A percentile compares a stretch with the other conserved stretches of the same genome.
Conservation (phyloP, 352 stramenopile species). For the Globisporangium alternatum region DNA sequence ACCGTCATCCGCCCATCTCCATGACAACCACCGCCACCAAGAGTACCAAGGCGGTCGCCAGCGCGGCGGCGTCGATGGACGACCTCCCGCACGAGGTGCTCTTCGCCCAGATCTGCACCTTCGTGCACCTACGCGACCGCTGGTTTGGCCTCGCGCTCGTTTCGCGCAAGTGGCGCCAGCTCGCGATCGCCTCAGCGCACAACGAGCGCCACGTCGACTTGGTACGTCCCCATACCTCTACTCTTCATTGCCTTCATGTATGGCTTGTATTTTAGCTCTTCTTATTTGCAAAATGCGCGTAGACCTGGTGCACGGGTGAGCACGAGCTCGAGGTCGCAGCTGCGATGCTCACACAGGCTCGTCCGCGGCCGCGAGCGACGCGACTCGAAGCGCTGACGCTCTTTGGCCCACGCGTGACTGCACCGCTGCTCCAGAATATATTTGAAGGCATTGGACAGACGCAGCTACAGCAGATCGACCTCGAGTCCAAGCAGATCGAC, state of each 20-base stretch:
- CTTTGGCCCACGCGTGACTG: slow-evolving; percentile 57
- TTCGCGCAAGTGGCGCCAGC: slow-evolving; percentile 49
- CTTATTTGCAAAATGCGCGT: not conserved
- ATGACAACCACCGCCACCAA: not conserved
- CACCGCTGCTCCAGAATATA: slow-evolving; percentile 37
- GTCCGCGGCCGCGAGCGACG: slow-evolving; percentile 17
- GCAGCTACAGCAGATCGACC: slow-evolving; percentile 42
- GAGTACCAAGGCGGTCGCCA: slow-evolving; percentile 1
- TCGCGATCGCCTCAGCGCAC: slow-evolving; percentile 60
- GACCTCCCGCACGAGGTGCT: slow-evolving; percentile 41
- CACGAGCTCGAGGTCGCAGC: slow-evolving; percentile 51
- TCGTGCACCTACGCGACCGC: slow-evolving; percentile 57
- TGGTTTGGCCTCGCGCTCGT: slow-evolving; percentile 50
- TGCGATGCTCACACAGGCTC: slow-evolving; percentile 22
- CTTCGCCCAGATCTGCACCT: slow-evolving; percentile 43
- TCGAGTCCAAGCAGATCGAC: slow-evolving; percentile 76
- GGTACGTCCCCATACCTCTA: slow-evolving; percentile 23
- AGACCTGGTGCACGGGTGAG: slow-evolving; percentile 75
- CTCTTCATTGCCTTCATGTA: not conserved
- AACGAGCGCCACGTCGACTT: slow-evolving; percentile 47
- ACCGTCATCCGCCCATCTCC: not conserved
- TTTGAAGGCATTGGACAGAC: slow-evolving; percentile 33
- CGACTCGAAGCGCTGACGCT: slow-evolving; percentile 49
- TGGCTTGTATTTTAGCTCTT: not conserved
- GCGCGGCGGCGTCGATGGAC: slow-evolving; percentile 22